Evolutionary conservation across 1,284 basidiomycete genomes (phyloP).

Genomic region (Pascua sp.): DNA sequence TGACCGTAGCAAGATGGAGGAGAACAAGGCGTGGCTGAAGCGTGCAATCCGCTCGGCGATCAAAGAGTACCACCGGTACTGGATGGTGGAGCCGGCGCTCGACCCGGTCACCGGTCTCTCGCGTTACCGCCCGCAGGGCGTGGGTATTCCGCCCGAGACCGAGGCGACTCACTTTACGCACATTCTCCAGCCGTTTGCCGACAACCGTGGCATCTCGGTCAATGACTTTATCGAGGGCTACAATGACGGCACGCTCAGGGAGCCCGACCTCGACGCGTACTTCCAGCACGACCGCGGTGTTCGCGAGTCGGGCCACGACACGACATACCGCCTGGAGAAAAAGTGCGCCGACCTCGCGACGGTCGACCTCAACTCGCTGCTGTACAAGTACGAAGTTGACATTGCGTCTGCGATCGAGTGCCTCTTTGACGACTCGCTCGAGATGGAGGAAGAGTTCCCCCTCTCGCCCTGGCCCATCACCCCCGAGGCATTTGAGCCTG

Average conservation of each 20-base stretch:
- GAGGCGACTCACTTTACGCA: conserved; percentile 98
- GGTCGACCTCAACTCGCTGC: conserved; percentile 83
- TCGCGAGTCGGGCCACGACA: conserved; percentile 93
- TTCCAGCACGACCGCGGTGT: conserved; percentile 95
- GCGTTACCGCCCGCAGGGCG: conserved; percentile 87
- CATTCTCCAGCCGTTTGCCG: conserved; percentile 90
- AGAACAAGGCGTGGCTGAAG: conserved; percentile 88
- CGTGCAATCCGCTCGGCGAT: conserved; percentile 93
- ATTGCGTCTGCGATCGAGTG: conserved; percentile 91
- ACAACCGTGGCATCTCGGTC: conserved; percentile 89
- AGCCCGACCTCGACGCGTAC: conserved; percentile 91
- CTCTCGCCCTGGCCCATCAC: conserved; percentile 88
- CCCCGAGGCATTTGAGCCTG: conserved; percentile 64
- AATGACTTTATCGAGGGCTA: conserved; percentile 97
- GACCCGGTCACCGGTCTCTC: conserved; percentile 91
- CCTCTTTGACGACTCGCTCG: conserved; percentile 86
- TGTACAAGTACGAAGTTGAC: conserved; percentile 88
- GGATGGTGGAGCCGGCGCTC: conserved; percentile 89
- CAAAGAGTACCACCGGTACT: conserved; percentile 97
- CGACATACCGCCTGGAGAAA: conserved; percentile 94
- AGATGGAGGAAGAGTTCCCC: conserved; percentile 86
- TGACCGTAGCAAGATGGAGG: conserved; percentile 73
- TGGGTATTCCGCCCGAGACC: conserved; percentile 96
- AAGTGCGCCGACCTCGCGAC: conserved; percentile 89
- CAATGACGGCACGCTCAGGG: conserved; percentile 76